Base-by-base conservation (phyloP, 2,329 filamentous ascomycete genomes). In the Epichloe scottii region DNA sequence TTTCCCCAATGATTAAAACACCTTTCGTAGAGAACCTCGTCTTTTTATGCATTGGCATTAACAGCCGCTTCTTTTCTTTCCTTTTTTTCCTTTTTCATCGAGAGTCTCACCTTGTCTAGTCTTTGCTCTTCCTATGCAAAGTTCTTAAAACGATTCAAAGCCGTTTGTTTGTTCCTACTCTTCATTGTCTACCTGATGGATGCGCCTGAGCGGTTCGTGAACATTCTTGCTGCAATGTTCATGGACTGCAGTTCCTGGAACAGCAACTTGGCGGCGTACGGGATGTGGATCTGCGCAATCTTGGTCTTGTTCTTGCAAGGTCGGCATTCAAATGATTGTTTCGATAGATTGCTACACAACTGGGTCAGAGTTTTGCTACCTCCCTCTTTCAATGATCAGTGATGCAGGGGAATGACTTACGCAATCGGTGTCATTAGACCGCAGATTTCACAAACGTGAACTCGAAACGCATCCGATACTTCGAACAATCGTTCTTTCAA, bases 241-340 rank as follows among this genome's bases (percentile, higher is more conserved):
- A 98, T 98, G 47, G 89, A 85, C 65, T 90, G 88, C 59, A 98
- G 74, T 73, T 98, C 93, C 74, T 98, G 93, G 84, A 98, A 98
- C 48, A 98, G 81, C 47, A 98, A 77, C 74, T 98, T 98, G 54
- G 93, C 93, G 2, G 93, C 93, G 66, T 98, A 98, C 0, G 93
- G 93, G 57, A 98, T 95, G 67, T 97, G 89, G 51, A 98, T 86
- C 69, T 98, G 93, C 5, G 91, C 93, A 67, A 98, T 97, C 73
- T 88, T 89, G 56, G 91, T 96, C 79, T 97, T 97, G 77, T 98
- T 98, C 75, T 94, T 93, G 79, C 93, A 98, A 35, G 93, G 89
- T 51, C 93, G 82, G 70, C 93, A 98, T 69, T 97, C 91, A 66
- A 97, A 97, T 30, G 89, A 88, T 63, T 93, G 88, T 70, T 95